These are phyloP conservation scores for Sporothrix euskadiensis DNA, from an alignment of 2,329 filamentous ascomycete species.

Conservation along the genomic window DNA sequence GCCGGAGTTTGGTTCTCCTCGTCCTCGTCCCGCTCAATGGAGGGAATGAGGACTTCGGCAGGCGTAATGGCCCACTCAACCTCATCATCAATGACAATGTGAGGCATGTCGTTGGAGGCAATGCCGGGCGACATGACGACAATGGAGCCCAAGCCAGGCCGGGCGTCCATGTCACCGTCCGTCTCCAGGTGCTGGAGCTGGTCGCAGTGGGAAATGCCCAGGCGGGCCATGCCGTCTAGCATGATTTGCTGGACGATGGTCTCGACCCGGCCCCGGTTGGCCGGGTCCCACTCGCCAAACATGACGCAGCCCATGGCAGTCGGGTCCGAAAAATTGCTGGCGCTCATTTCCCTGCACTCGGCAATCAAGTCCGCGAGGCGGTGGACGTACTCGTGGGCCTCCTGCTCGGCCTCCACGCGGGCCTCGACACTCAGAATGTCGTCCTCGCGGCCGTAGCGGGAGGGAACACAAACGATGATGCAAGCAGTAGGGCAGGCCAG, in stretches of 20 bases:
- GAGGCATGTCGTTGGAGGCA: not conserved
- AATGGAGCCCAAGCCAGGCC: not conserved
- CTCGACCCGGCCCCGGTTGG: not conserved
- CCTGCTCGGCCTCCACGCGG: not conserved
- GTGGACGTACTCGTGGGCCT: not conserved
- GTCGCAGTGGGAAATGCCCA: not conserved
- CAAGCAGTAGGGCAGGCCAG: not conserved
- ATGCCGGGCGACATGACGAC: not conserved
- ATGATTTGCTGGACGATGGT: not conserved
- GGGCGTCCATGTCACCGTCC: not conserved
- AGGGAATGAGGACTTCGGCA: not conserved
- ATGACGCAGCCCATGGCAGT: not conserved
- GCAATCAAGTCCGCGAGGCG: not conserved
- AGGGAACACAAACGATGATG: not conserved
- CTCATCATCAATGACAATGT: slow-evolving; percentile 3
- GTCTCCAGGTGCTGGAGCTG: not conserved
- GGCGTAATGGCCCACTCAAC: not conserved
- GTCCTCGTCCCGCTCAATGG: not conserved
- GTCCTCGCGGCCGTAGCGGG: not conserved
- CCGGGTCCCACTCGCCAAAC: not conserved
- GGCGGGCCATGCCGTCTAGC: not conserved
- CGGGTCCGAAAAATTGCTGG: not conserved
- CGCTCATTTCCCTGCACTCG: not conserved
- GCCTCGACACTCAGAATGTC: not conserved
- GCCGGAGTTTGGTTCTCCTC: not conserved